phyloP scores from a whole-genome alignment of 1,284 basidiomycete species.

The Lignosus rhinocerotis region DNA sequence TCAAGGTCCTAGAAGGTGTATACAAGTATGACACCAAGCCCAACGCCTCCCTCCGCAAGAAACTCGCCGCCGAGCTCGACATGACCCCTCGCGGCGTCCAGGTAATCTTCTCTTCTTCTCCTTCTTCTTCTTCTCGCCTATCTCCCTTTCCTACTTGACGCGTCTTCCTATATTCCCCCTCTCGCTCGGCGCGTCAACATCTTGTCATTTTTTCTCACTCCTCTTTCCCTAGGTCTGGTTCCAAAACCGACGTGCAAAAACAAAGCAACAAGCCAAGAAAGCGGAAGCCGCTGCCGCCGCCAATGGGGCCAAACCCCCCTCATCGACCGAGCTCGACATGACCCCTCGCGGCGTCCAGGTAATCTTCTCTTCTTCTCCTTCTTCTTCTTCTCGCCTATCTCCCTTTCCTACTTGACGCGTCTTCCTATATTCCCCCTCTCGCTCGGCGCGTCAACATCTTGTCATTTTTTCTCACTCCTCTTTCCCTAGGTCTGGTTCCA shows the following conservation, averaged over 20 bases:
- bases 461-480: not conserved
- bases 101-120: conserved; percentile 54
- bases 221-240: conserved; percentile 73
- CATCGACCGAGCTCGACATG: conserved; percentile 66
- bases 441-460: too few species aligned
- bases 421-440: conserved; percentile 38
- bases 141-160: conserved; percentile 8
- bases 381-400: conserved; percentile 4
- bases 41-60: conserved; percentile 76
- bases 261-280: conserved; percentile 57
- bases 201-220: conserved; percentile 4
- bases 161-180: conserved; percentile 38
- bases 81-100: conserved; percentile 94
- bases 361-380: conserved; percentile 35
- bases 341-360: conserved; percentile 92
- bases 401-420: conserved; percentile 7
- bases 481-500: conserved; percentile 82
- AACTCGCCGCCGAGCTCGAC: conserved; percentile 77
- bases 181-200: too few species aligned
- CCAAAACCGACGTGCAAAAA: conserved; percentile 87
- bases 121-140: conserved; percentile 4
- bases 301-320: not conserved
- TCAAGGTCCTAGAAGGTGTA: conserved; percentile 82
- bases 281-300: conserved; percentile 22
- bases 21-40: conserved; percentile 90